Conservation (phyloP, 371 early-diverging fungal species). For the Circinella umbellata region DNA sequence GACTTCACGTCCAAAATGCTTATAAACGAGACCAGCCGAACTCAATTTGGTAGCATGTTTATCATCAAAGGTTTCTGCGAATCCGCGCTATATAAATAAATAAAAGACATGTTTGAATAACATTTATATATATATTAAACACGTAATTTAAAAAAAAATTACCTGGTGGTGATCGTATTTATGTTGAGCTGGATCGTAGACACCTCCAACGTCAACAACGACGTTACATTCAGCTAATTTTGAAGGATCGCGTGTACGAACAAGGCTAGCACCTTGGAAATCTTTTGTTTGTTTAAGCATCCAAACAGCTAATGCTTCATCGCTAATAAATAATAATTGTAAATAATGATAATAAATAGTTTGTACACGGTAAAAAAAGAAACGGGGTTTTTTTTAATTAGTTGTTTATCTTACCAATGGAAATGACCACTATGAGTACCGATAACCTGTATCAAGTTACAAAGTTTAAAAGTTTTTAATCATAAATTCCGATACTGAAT, state of each 20-base stretch:
- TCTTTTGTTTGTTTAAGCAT: conserved; percentile 79
- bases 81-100: conserved; percentile 68
- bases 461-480: no score
- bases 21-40: conserved; percentile 92
- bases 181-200: conserved; percentile 79
- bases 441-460: conserved; percentile 46
- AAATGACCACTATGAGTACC: conserved; percentile 91
- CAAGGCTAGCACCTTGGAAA: conserved; percentile 74
- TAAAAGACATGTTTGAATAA: no score
- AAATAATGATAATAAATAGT: no score
- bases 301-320: conserved; percentile 95
- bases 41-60: conserved; percentile 86
- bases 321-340: conserved; percentile 42
- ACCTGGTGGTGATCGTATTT: conserved; percentile 98
- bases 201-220: conserved; percentile 98
- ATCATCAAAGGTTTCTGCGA: conserved; percentile 85
- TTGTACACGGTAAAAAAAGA: no score
- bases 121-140: neutral
- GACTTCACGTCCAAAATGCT: conserved; percentile 90
- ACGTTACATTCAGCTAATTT: conserved; percentile 84
- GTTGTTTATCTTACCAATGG: conserved; percentile 63
- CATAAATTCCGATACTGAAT: no score
- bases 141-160: neutral
- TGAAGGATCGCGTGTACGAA: conserved; percentile 89
- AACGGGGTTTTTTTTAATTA: no score